These are phyloP conservation scores for Stereocaulon alpinum DNA, from an alignment of 495 filamentous ascomycete genomes.

Conservation along the genomic window DNA sequence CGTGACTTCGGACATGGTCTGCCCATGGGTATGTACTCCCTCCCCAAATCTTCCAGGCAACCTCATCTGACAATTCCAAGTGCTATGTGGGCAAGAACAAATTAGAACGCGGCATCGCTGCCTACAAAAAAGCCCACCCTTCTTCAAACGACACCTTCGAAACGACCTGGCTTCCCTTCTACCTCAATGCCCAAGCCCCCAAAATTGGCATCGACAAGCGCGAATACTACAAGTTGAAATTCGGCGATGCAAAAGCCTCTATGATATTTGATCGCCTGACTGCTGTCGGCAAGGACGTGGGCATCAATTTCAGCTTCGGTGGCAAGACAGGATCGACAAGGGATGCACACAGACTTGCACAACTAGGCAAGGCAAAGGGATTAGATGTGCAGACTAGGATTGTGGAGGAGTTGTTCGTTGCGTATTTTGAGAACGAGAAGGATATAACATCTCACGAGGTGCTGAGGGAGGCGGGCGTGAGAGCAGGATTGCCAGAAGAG, in stretches of 20 bases:
- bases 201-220: constrained; percentile 46
- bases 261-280: constrained; percentile 50
- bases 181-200: constrained; percentile 60
- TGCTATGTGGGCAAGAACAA: constrained; percentile 79
- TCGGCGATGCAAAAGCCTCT: constrained; percentile 47
- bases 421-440: constrained; percentile 67
- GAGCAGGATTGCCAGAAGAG: constrained; percentile 43
- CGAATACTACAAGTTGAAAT: constrained; percentile 42
- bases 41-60: background rate
- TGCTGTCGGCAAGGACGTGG: constrained; percentile 47
- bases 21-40: constrained; percentile 50
- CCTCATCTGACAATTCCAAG: constrained; percentile 24
- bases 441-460: constrained; percentile 61
- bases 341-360: constrained; percentile 65
- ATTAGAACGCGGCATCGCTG: constrained; percentile 55
- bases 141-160: constrained; percentile 53
- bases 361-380: constrained; percentile 52
- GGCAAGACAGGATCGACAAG: constrained; percentile 70
- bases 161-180: constrained; percentile 67
- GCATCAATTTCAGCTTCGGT: constrained; percentile 62
- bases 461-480: constrained; percentile 49
- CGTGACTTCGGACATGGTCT: constrained; percentile 65
- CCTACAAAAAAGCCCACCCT: constrained; percentile 50
- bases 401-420: constrained; percentile 56
- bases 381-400: constrained; percentile 49